Conservation (phyloP, 148 eudicot species). For the Rheum nobile region DNA sequence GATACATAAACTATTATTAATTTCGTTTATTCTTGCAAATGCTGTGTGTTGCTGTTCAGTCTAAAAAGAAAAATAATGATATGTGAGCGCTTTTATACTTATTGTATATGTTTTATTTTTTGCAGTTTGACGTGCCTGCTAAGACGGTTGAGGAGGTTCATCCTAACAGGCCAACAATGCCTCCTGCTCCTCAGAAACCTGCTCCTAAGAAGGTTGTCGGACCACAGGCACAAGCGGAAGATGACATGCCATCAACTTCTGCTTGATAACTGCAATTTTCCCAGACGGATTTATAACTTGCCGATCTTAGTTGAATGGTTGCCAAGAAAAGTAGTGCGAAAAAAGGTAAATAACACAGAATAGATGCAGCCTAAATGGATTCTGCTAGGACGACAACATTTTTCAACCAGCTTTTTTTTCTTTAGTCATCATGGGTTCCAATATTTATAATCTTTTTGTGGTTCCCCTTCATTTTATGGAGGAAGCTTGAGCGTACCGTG, state of each 20-base stretch:
- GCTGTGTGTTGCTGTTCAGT: no score
- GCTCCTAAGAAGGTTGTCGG: constrained; percentile 12
- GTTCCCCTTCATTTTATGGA: background rate
- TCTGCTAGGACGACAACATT: background rate
- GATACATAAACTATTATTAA: background rate
- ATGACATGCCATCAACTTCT: constrained; percentile 10
- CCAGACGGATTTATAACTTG: background rate
- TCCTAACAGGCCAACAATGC: constrained; percentile 55
- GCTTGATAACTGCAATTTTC: background rate
- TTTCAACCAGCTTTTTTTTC: background rate
- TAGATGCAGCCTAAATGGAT: background rate
- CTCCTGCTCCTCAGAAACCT: constrained; percentile 28
- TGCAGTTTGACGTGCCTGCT: constrained; percentile 80
- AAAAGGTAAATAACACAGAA: background rate
- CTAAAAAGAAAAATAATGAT: background rate
- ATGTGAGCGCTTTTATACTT: background rate
- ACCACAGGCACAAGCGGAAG: background rate
- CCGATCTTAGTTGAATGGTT: background rate
- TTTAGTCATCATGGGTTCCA: background rate
- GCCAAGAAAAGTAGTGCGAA: background rate
- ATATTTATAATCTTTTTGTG: background rate
- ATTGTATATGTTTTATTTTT: background rate
- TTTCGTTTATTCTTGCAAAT: no score
- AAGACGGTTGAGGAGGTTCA: constrained; percentile 59
- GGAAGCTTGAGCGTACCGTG: background rate